Base-by-base conservation (phyloP, 78 protist genomes). In the Isochrysis galbana region DNA sequence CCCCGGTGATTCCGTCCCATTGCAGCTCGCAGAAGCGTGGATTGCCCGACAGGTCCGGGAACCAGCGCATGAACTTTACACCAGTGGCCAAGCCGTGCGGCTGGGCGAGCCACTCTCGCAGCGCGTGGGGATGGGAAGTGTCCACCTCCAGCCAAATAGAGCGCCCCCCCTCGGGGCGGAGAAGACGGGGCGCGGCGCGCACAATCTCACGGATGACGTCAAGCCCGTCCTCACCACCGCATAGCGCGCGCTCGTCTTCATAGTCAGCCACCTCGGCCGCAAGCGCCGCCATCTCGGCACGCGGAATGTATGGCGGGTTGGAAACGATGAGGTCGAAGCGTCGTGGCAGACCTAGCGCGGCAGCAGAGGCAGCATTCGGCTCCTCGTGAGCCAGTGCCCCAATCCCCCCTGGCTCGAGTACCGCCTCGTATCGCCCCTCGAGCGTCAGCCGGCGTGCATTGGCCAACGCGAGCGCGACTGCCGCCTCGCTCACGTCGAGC, bases 231-330 rank as follows among this genome's bases (percentile, higher is more conserved):
- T 19, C 14, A 2, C 86, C 86, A 46, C 86, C 86, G 86, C 86
- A 77, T 14, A 77, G 86, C 86, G 86, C 86, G 46, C 86, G 25
- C 29, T 11, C 5, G n/a, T 77, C 86, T 46, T 77, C 86, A 25
- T 39, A 23, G 17, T 17, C 4, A 29, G 86, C 86, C n/a, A 77
- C 86, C 86, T 77, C 86, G 29, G 86, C 48, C 86, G 36, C 86
- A 34, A 77, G 86, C 86, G 26, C 0, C 42, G 46, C 32, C 47
- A 39, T 39, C 36, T 77, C 86, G 48, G 86, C 86, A 23, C 22
- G 47, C 0, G 86, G 86, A n/a, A 77, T 77, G 45, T 77, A 77
- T 17, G 86, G 86, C 86, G 86, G 86, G 48, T 77, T 77, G 48
- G 29, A n/a, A 19, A 70, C 80, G 39, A 70, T n/a, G n/a, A 70